Evolutionary conservation across 768 basidiomycete genomes (phyloP), one percentile per base, ranked within the genome.

Genomic region (Clitopilus hobsonii): DNA sequence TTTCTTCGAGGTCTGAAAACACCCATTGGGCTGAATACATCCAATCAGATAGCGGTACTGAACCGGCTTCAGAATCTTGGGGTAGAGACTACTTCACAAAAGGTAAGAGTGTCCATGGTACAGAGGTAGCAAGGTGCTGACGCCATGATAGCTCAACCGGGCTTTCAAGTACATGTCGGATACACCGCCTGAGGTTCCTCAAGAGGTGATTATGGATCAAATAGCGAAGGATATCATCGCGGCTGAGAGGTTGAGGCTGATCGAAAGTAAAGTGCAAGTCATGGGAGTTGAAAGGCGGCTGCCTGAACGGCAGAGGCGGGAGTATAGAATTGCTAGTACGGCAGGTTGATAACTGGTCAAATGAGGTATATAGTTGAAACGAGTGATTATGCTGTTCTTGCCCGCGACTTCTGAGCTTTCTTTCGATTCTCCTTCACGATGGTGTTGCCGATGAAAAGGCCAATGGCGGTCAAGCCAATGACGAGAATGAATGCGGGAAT

Each of bases 401-500:
- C 62, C 54, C 75, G 78, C n/a, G 82, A 81, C 64, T 83, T 86
- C 60, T 79, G 78, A 16, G 82, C 81, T 62, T 79, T 83, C 70
- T 80, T 89, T 61, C 76, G 71, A 25, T 86, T 90, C 69, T 94
- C 91, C 63, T 84, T 85, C 53, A 86, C 67, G 54, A 91, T 74
- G 4, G 93, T 92, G 8, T 70, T 75, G 3, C 88, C 90, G n/a
- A 96, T 71, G 69, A 97, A 93, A 32, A 78, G 63, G 10, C 90
- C 91, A 36, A 98, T 88, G 10, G 78, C 86, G n/a, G 85, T 77
- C 30, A 97, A 71, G 5, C 94, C 95, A 7, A 89, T 65, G 5
- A 94, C 77, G 6, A 98, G 81, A 50, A 95, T 73, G 68, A 92
- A 81, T 2, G 90, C 88, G 32, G 95, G 94, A 47, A 98, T 68